Base-by-base conservation (phyloP, 257 asterid genomes). In the Lithospermum erythrorhizon region DNA sequence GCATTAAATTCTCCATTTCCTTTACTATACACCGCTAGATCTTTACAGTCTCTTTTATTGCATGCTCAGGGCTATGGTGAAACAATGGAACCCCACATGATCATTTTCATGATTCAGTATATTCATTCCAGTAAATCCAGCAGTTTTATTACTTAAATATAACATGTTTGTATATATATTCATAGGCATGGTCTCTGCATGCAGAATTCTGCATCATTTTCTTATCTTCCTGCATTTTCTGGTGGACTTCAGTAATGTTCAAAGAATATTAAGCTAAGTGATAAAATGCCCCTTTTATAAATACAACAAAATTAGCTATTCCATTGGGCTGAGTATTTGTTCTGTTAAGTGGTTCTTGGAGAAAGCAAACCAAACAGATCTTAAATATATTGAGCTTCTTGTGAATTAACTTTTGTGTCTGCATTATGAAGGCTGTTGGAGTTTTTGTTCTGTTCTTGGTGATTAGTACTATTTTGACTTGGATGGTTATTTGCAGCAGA, bases 361-460 rank as follows among this genome's bases (percentile, higher is more conserved):
- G 15, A 11, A 8, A 37, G 48, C 14, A 37, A 37, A 37, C 15
- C 48, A 11, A 41, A 41, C 35, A 53, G 29, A 30, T 53, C 24
- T 25, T 9, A 3, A 49, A 22, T 1, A 41, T 5, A 41, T 41
- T 41, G 49, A 11, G 17, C 2, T 11, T 41, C 4, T 41, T 14
- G 18, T 41, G 49, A 14, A 41, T 41, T 41, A 14, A 14, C 4
- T 10, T 41, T 41, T 41, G 17, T 41, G 49, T 14, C 1, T 41
- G 18, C 13, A 41, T 13, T 41, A 86, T 83, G 95, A 81, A 74
- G 80, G 64, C 22, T 61, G 74, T 77, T 71, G 78, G 85, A 47
- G 27, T 70, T 59, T 75, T 69, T 64, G 61, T 81, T 69, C 48
- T 81, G 74, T 61, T 86, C 57, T 69, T 77, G 68, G 53, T 75